Base-by-base conservation (phyloP, 2,329 filamentous ascomycete species). In the Chaetothyriales sp. region DNA sequence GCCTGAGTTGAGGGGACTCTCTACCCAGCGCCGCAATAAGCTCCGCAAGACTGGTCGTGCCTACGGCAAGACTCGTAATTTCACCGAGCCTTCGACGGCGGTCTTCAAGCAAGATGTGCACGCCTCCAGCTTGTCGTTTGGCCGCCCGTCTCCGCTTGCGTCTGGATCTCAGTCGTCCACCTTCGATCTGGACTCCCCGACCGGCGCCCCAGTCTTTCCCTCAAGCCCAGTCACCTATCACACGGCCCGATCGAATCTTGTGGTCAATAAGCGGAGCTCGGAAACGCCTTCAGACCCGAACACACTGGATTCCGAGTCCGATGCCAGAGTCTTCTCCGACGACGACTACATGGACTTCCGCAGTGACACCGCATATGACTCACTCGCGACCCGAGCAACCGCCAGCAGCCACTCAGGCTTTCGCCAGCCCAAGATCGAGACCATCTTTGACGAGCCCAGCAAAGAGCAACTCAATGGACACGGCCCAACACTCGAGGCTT, bases 291-390 rank as follows among this genome's bases (percentile, higher is more conserved):
- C 78, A 19, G 78, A 81, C 61, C 73, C 75, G 50, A 70, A 75
- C 26, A 67, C 77, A 43, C 70, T 78, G 49, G 78, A 76, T 18
- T 81, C 79, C 25, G 79, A 82, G 59, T 73, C 70, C 60, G 79
- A 81, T 58, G 73, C 73, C 55, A 72, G 74, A 50, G 69, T 73
- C 26, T 70, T 78, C 55, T 73, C 73, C 43, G 77, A 80, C 54
- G 78, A 80, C 56, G 76, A 80, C 58, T 79, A 79, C 54, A 73
- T 73, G 46, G 79, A 81, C 57, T 70, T 76, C 55, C 72, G 77
- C 58, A 80, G 76, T 57, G 79, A 81, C 55, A 79, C 74, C 20
- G 70, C 74, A 15, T 81, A 77, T 65, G 79, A 81, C 64, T 81
- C 79, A 47, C 67, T 80, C 52, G 77, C 76, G 52, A 81, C 78